Evolutionary conservation across 345 rosid genomes (phyloP).

Genomic region (Syzygium grande): DNA sequence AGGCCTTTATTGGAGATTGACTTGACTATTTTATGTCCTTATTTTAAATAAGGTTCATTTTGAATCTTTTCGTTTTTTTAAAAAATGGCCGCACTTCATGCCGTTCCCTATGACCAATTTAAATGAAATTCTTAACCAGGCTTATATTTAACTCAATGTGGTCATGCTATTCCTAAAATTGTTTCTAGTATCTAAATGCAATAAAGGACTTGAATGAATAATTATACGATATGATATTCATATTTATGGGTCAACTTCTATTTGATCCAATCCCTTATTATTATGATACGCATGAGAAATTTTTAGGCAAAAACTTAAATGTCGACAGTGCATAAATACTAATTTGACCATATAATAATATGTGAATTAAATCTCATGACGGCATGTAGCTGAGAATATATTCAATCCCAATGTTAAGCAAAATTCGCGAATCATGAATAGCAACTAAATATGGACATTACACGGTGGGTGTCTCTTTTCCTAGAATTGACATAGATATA

Average conservation of each 20-base stretch:
- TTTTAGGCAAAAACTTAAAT: background rate
- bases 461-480: background rate
- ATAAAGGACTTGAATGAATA: background rate
- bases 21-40: too few relatives aligned
- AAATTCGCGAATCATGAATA: rapidly evolving
- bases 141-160: background rate
- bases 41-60: too few relatives aligned
- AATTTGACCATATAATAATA: background rate
- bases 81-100: too few relatives aligned
- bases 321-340: background rate
- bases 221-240: background rate
- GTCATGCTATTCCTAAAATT: background rate
- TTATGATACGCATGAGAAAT: background rate
- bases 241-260: background rate
- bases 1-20: too few relatives aligned
- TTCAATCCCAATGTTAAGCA: background rate
- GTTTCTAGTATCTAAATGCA: background rate
- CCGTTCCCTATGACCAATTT: background rate
- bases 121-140: background rate
- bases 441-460: background rate
- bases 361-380: background rate
- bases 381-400: rapidly evolving
- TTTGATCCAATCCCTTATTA: background rate
- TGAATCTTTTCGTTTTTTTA: too few relatives aligned
- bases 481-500: background rate